Evolutionary conservation across 768 basidiomycete species (phyloP), one percentile per base, ranked within the genome.

Genomic region (Russula foetens): DNA sequence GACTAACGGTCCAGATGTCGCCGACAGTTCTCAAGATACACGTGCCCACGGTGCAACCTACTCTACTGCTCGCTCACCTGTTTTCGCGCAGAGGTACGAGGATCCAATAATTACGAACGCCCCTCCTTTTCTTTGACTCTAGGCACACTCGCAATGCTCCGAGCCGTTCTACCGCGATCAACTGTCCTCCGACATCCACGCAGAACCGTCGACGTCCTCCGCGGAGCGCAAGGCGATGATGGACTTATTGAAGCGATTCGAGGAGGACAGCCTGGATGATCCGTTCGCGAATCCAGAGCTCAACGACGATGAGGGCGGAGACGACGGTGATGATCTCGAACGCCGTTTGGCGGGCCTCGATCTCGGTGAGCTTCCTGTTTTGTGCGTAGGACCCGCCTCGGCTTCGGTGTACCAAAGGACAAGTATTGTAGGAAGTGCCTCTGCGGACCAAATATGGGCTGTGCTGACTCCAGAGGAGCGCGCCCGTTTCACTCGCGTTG

Each of bases 121-220:
- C 3, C n/a, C n/a, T n/a, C n/a, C n/a, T n/a, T n/a, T n/a, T 38
- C 38, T 41, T n/a, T 35, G 9, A 2, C 29, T 39, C 45, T 45
- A 77, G 89, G 68, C 74, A 50, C 91, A 93, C 71, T 75, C 77
- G 3, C 78, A 81, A 70, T 93, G 91, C 74, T 91, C 90, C 26
- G 92, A 93, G 70, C 73, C 77, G 0, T 94, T 94, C 70, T 92
- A 92, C 71, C 83, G 83, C 64, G 84, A 83, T 53, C 86, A 90
- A 68, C 72, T 93, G 4, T 83, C 88, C 64, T 71, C 71, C 2
- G 83, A 86, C 48, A 85, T 90, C 55, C 77, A 76, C 43, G 69
- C 79, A 0, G 77, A 76, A 35, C 77, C 85, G 4, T 79, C 83
- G 5, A 83, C 79, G 67, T 75, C 79, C 3, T 71, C 74, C 0